A percentile compares a stretch with the other conserved stretches of the same genome.
These are phyloP conservation scores for Flueggea neowawraea DNA, from an alignment of 441 rosid species.

Conservation along the genomic window DNA sequence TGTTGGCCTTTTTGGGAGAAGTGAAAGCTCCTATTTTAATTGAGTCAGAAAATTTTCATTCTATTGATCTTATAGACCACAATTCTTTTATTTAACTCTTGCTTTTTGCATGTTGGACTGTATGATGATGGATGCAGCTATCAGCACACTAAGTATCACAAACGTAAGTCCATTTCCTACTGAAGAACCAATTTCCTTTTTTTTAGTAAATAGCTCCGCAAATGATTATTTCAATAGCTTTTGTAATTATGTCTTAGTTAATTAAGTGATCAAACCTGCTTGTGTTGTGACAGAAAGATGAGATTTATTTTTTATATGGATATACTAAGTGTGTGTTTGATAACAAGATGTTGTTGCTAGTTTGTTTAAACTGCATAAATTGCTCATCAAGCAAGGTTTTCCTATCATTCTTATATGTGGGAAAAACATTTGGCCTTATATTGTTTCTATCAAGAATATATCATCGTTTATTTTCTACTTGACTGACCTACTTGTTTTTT, in stretches of 20 bases:
- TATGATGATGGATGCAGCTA: constrained; percentile 57
- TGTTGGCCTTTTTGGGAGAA: too few species aligned
- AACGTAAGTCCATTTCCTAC: constrained; percentile 62
- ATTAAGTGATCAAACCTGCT: neutral
- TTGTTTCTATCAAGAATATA: too few species aligned
- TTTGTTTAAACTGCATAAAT: neutral
- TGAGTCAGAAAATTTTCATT: too few species aligned
- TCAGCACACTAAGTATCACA: constrained; percentile 98
- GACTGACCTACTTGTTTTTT: too few species aligned
- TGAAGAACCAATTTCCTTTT: constrained; percentile 4
- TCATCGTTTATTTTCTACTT: too few species aligned
- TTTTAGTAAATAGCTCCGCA: neutral
- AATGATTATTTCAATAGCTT: neutral
- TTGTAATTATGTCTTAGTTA: constrained; percentile 1
- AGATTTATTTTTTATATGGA: too few species aligned
- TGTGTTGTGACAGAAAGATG: neutral
- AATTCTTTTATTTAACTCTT: constrained; percentile 32
- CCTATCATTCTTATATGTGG: too few species aligned
- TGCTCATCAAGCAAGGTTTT: too few species aligned
- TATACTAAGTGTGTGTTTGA: too few species aligned
- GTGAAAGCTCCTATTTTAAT: too few species aligned
- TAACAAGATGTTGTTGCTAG: neutral
- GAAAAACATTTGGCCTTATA: too few species aligned
- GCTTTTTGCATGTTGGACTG: constrained; percentile 48
- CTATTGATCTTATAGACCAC: constrained; percentile 8